A percentile compares a stretch with the other conserved stretches of the same genome.
Evolutionary conservation across 768 basidiomycete species (phyloP).

Genomic region (Boletus tylopilopsis): DNA sequence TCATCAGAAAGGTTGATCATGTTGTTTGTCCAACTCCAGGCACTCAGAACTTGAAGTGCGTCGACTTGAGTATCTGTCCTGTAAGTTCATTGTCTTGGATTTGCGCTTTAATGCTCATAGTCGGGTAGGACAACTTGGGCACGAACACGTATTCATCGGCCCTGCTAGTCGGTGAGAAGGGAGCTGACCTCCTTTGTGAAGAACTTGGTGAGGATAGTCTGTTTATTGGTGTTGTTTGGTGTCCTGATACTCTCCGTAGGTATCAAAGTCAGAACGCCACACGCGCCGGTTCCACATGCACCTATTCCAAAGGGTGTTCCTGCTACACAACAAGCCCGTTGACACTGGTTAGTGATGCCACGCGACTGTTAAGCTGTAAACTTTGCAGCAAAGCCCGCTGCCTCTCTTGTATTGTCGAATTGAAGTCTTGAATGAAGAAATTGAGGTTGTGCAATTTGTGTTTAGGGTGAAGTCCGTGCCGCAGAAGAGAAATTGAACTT

Average conservation of each 20-base stretch:
- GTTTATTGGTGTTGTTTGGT: no score
- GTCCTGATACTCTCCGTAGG: conserved; percentile 33
- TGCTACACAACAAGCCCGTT: conserved; percentile 38
- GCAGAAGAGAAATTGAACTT: no score
- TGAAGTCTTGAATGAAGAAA: no score
- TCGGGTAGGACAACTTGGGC: conserved; percentile 58
- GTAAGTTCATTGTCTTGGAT: conserved; percentile 33
- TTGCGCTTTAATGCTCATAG: neutral
- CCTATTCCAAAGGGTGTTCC: conserved; percentile 52
- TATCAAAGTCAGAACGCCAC: conserved; percentile 57
- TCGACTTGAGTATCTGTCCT: conserved; percentile 70
- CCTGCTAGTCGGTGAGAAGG: conserved; percentile 67
- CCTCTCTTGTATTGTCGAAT: no score
- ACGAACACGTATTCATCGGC: conserved; percentile 75
- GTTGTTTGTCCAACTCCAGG: conserved; percentile 24
- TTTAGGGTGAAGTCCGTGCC: no score
- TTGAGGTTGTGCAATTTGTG: no score
- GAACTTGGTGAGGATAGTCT: conserved; percentile 53
- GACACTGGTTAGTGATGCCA: neutral
- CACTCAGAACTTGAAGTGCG: conserved; percentile 62
- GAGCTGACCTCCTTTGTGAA: conserved; percentile 55
- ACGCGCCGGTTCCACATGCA: conserved; percentile 68
- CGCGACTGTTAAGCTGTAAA: conserved; percentile 7
- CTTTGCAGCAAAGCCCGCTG: no score
- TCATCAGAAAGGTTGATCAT: no score